These are phyloP conservation scores for Penicillium aurantiogriseum DNA, from an alignment of 2,329 filamentous ascomycete species.

Conservation along the genomic window DNA sequence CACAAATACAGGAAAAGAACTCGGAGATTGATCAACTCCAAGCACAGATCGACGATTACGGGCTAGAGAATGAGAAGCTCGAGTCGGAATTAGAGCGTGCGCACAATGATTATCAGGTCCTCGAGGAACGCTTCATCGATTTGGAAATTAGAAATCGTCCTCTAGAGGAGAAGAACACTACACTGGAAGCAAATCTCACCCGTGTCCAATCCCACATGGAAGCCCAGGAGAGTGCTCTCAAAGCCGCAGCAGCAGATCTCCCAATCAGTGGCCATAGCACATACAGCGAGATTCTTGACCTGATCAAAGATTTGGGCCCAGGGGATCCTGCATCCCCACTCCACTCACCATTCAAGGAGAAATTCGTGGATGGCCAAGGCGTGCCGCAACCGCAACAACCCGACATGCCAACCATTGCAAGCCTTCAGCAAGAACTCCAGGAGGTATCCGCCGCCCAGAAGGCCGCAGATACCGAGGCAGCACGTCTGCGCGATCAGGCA, in stretches of 20 bases:
- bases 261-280: constrained; percentile 35
- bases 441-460: constrained; percentile 30
- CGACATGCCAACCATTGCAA: constrained; percentile 15
- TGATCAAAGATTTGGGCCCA: constrained; percentile 36
- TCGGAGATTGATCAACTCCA: constrained; percentile 39
- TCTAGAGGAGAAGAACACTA: constrained; percentile 39
- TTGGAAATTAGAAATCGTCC: constrained; percentile 38
- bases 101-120: constrained; percentile 33
- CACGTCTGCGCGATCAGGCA: constrained; percentile 37
- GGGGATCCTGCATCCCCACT: constrained; percentile 16
- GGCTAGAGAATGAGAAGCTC: constrained; percentile 37
- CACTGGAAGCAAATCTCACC: constrained; percentile 37
- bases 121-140: constrained; percentile 36
- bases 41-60: constrained; percentile 35
- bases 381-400: constrained; percentile 23
- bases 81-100: constrained; percentile 35
- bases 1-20: constrained; percentile 37
- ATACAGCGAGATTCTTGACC: constrained; percentile 41
- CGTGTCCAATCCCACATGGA: constrained; percentile 37
- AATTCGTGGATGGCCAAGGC: constrained; percentile 20
- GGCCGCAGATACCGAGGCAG: constrained; percentile 36
- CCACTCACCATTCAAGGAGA: constrained; percentile 17
- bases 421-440: constrained; percentile 31
- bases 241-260: constrained; percentile 37
- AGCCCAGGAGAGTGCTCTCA: constrained; percentile 39